phyloP scores from a whole-genome alignment of 2,329 filamentous ascomycete genomes.

The Aspergillus uvarum region DNA sequence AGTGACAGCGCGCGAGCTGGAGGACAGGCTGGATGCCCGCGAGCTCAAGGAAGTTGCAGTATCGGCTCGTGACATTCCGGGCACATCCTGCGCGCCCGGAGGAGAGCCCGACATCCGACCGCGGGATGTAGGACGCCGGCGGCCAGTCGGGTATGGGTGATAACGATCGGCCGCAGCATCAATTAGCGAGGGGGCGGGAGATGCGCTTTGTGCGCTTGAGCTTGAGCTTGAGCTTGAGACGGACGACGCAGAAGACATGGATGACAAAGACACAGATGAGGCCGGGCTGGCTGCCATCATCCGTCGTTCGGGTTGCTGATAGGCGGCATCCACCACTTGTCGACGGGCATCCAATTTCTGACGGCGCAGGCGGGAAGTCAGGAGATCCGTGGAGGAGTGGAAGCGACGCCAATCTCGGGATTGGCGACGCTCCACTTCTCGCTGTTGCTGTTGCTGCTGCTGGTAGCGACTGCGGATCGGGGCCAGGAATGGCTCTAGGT shows the following conservation, averaged over 20 bases:
- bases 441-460: constrained; percentile 49
- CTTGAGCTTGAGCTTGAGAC: constrained; percentile 14
- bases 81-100: constrained; percentile 46
- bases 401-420: constrained; percentile 39
- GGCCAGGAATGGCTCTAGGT: constrained; percentile 83
- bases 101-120: constrained; percentile 43
- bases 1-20: constrained; percentile 43
- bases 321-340: constrained; percentile 13
- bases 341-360: constrained; percentile 36
- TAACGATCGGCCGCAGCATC: constrained; percentile 36
- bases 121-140: constrained; percentile 32
- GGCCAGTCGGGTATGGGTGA: constrained; percentile 34
- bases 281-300: constrained; percentile 30
- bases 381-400: constrained; percentile 36
- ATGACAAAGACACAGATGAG: constrained; percentile 25
- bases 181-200: constrained; percentile 23
- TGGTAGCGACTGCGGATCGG: constrained; percentile 68
- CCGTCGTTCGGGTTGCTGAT: constrained; percentile 14
- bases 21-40: constrained; percentile 45
- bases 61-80: constrained; percentile 42
- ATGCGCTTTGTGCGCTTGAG: constrained; percentile 14
- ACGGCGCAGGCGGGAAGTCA: constrained; percentile 37
- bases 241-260: constrained; percentile 15
- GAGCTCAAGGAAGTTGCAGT: constrained; percentile 44
- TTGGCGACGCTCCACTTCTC: constrained; percentile 37